A percentile compares a stretch with the other conserved stretches of the same genome.
phyloP scores from a whole-genome alignment of 148 eudicot species.

The Nepenthes gracilis region DNA sequence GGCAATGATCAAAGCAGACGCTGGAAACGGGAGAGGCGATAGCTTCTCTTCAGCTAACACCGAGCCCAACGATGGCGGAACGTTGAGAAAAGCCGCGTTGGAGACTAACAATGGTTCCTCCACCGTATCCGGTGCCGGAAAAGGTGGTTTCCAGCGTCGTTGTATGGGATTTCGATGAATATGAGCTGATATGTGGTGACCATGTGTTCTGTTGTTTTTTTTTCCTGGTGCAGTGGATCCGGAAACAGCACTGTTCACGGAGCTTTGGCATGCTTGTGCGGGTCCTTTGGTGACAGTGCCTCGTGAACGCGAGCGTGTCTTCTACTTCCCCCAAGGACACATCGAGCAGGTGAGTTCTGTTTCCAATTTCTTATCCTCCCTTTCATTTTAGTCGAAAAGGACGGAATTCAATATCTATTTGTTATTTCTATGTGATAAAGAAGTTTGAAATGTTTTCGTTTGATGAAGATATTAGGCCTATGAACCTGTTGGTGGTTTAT shows the following conservation, averaged over 20 bases:
- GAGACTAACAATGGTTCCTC: conserved; percentile 5
- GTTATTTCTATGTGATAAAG: no score
- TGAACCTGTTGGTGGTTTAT: no score
- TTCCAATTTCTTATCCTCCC: not conserved
- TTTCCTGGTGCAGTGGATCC: conserved; percentile 31
- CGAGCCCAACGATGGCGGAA: conserved; percentile 1
- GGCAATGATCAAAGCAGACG: conserved; percentile 21
- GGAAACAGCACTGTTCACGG: conserved; percentile 64
- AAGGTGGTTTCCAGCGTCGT: conserved; percentile 30
- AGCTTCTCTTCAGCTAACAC: conserved; percentile 9
- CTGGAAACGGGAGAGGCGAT: conserved; percentile 14
- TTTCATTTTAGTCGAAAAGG: not conserved
- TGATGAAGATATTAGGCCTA: no score
- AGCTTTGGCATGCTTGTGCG: conserved; percentile 92
- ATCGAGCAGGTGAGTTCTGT: conserved; percentile 68
- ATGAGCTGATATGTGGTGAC: not conserved
- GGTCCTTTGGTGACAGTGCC: conserved; percentile 96
- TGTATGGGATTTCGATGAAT: not conserved
- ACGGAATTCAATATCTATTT: no score
- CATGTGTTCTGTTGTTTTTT: not conserved
- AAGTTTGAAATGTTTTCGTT: no score
- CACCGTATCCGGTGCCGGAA: conserved; percentile 18
- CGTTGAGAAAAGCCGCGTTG: conserved; percentile 7
- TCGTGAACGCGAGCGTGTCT: conserved; percentile 51
- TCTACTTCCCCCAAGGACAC: conserved; percentile 94